phyloP scores from a whole-genome alignment of 805 yeast genomes.

The Saccharomycopsis sp. region DNA sequence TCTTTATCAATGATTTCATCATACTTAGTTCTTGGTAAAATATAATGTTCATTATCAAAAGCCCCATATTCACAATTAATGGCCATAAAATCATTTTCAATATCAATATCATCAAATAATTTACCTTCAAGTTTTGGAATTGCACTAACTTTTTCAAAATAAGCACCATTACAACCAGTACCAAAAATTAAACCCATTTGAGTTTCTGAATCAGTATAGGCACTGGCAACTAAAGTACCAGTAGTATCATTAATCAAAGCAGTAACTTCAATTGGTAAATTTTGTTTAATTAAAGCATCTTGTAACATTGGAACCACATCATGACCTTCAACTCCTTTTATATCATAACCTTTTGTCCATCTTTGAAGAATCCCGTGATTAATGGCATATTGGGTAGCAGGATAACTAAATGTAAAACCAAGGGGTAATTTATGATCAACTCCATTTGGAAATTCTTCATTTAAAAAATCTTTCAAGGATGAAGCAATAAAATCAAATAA shows the following conservation, averaged over 20 bases:
- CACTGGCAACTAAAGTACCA: conserved; percentile 92
- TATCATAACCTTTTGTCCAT: conserved; percentile 98
- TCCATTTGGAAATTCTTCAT: conserved; percentile 61
- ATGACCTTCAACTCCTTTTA: conserved; percentile 84
- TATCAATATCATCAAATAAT: conserved; percentile 49
- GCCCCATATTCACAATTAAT: conserved; percentile 98
- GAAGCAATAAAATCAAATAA: conserved; percentile 83
- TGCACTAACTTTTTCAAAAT: conserved; percentile 63
- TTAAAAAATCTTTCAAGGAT: conserved; percentile 60
- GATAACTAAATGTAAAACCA: conserved; percentile 94
- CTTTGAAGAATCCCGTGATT: conserved; percentile 81
- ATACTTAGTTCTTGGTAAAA: conserved; percentile 83
- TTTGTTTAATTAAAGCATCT: conserved; percentile 51
- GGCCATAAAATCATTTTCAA: conserved; percentile 69
- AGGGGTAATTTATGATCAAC: conserved; percentile 43
- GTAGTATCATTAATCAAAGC: conserved; percentile 96
- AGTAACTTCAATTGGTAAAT: conserved; percentile 75
- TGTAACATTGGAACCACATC: conserved; percentile 92
- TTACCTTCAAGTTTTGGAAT: conserved; percentile 76
- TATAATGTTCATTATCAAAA: conserved; percentile 78
- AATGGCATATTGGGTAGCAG: conserved; percentile 74
- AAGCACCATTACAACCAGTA: conserved; percentile 96
- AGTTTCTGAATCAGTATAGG: conserved; percentile 80
- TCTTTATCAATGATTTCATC: conserved; percentile 72
- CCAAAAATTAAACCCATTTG: conserved; percentile 95